Base-by-base conservation (phyloP, 202 grass and related monocot genomes). In the Schoenoplectus tabernaemontani region DNA sequence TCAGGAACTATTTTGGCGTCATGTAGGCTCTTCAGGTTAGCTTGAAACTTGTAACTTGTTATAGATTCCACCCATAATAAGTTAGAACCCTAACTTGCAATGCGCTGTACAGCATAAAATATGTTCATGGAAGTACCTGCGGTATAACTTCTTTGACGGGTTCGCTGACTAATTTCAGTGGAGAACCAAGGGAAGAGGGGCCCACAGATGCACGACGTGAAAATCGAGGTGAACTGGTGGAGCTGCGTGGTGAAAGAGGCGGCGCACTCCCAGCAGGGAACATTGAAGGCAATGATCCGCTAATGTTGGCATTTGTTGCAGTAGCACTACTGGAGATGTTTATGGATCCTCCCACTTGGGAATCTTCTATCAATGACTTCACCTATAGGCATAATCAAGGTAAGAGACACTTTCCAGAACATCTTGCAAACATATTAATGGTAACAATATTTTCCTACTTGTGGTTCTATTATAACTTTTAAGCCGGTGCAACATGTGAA, bases 81-180 rank as follows among this genome's bases (percentile, higher is more conserved):
- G 11, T 7, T 48, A 50, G 67, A 47, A 16, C 5, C 4, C 23
- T 30, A 66, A 66, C 15, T 64, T 64, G 71, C 17, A 56, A 9
- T 17, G 28, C 9, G 66, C 47, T 69, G 66, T 24, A 60, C 58
- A 50, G 53, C 16, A 78, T 66, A 82, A 78, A 82, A 61, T 1
- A 34, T 19, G 15, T 34, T 80, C 81, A 73, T 17, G n/a, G n/a
- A 59, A 67, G 13, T 87, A 99, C 96, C 96, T 99, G 96, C 57
- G 96, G 96, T 87, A 99, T 96, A 85, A 91, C 88, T 84, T 99
- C 96, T 75, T 79, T 99, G 43, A 93, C 87, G 64, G 96, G 90
- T 82, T 99, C 92, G 33, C 96, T 99, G 85, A 92, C 88, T 86
- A 99, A 71, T 91, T 99, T 99, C 78, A 99, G 84, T 83, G 92